Evolutionary conservation across 179 eudicot genomes (phyloP), one percentile per base, ranked within the genome.

Genomic region (Amaranthus tricolor): DNA sequence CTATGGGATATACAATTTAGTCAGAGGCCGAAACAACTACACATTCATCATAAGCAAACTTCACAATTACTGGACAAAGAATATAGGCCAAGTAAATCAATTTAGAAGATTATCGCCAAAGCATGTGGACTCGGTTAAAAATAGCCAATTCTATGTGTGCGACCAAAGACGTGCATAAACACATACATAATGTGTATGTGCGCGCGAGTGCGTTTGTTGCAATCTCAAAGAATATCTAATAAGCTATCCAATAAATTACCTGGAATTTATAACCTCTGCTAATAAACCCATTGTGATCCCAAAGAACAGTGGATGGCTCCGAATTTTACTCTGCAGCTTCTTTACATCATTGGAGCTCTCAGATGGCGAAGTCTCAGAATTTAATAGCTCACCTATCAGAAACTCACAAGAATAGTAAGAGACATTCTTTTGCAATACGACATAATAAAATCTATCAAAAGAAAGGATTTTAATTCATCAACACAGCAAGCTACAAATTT

Each of bases 181-280:
- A 62, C 44, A 60, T 61, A 44, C 73, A 68, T 44, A 44, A 31
- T 31, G 40, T 31, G 40, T 31, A 31, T 31, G 40, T 31, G 40
- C 40, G 31, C 31, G 31, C 31, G 31, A 24, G 31, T 31, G 40
- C 40, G 40, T 31, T 31, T 31, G 40, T 31, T 31, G 43, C 57
- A 12, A 17, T 66, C 51, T n/a, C 47, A 68, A 20, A 44, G 21
- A 62, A 51, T 15, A 43, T 45, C 43, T 21, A 56, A 20, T 6
- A 45, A 70, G 7, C 63, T 50, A 44, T 70, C 62, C 66, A 17
- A 53, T n/a, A 59, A 17, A 49, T 62, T 84, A 96, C 99, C 99
- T 96, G 53, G 99, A 96, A 80, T 96, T 96, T 78, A 96, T 88
- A 72, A 96, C 85, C 86, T 96, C 99, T 51, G 97, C 97, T 77